Conservation (phyloP, 78 protist genomes). For the Isochrysis galbana region DNA sequence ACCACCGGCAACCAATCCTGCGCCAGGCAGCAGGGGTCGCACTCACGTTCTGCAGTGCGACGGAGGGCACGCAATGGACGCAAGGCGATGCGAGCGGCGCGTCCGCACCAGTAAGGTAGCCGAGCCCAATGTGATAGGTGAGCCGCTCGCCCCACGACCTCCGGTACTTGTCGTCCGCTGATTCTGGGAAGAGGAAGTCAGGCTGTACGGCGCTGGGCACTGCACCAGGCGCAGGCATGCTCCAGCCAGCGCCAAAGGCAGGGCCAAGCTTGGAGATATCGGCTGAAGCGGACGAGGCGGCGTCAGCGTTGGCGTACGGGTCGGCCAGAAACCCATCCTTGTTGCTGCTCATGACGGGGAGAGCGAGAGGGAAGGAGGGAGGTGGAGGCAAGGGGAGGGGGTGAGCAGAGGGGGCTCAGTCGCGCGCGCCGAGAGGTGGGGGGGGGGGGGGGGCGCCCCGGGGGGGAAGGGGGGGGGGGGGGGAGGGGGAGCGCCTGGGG, state of each 20-base stretch:
- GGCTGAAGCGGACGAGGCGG: background rate
- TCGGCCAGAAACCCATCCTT: too few relatives aligned
- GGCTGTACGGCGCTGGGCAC: background rate
- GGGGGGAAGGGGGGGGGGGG: too few relatives aligned
- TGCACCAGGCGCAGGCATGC: background rate
- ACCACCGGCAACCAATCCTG: background rate
- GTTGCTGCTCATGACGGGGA: too few relatives aligned
- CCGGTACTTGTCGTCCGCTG: background rate
- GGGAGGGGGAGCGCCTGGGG: too few relatives aligned
- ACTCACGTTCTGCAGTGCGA: too few relatives aligned
- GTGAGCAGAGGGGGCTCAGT: too few relatives aligned
- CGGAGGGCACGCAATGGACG: too few relatives aligned
- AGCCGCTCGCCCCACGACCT: slow-evolving; percentile 5
- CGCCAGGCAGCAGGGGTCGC: too few relatives aligned
- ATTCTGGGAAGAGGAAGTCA: background rate
- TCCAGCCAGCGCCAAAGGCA: background rate
- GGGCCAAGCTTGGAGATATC: background rate
- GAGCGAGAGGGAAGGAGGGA: too few relatives aligned
- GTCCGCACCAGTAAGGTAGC: background rate
- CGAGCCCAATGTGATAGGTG: background rate
- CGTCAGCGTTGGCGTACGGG: background rate
- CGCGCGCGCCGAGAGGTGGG: too few relatives aligned
- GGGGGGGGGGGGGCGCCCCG: too few relatives aligned
- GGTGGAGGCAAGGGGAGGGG: too few relatives aligned
- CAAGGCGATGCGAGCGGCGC: background rate